Evolutionary conservation across 2,329 filamentous ascomycete genomes (phyloP).

Genomic region (Chaetomiaceae sp.): DNA sequence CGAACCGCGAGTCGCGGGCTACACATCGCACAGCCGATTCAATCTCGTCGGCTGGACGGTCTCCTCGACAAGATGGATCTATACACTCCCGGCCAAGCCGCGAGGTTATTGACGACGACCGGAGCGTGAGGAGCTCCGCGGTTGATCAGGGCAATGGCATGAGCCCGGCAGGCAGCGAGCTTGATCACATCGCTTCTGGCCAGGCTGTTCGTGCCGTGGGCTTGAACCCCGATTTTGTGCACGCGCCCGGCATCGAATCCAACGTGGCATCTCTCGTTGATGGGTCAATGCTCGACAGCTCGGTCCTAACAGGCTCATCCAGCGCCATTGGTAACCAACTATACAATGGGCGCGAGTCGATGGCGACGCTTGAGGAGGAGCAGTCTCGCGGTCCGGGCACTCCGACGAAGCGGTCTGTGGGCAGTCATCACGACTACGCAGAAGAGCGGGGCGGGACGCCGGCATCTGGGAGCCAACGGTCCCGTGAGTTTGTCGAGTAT

Average conservation of each 20-base stretch:
- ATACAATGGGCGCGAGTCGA: conserved; percentile 40
- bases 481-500: conserved; percentile 50
- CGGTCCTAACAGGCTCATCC: conserved; percentile 62
- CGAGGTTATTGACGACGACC: conserved; percentile 58
- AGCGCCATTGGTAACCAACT: conserved; percentile 45
- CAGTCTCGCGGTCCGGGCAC: conserved; percentile 31
- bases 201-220: conserved; percentile 68
- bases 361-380: conserved; percentile 33
- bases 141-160: conserved; percentile 51
- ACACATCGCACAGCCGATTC: conserved; percentile 49
- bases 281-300: conserved; percentile 65
- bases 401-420: conserved; percentile 39
- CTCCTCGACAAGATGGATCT: conserved; percentile 42
- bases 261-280: conserved; percentile 82
- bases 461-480: conserved; percentile 36
- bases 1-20: conserved; percentile 54
- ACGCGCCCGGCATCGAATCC: conserved; percentile 76
- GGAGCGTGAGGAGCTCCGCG: conserved; percentile 49
- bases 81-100: conserved; percentile 47
- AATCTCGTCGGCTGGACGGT: conserved; percentile 59
- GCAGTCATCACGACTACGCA: conserved; percentile 36
- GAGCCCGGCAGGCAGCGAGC: conserved; percentile 51
- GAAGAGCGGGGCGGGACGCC: conserved; percentile 42
- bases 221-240: conserved; percentile 71
- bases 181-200: conserved; percentile 57